These are phyloP conservation scores for Colletotrichum orchidophilum DNA, from an alignment of 2,329 filamentous ascomycete genomes.

Conservation along the genomic window DNA sequence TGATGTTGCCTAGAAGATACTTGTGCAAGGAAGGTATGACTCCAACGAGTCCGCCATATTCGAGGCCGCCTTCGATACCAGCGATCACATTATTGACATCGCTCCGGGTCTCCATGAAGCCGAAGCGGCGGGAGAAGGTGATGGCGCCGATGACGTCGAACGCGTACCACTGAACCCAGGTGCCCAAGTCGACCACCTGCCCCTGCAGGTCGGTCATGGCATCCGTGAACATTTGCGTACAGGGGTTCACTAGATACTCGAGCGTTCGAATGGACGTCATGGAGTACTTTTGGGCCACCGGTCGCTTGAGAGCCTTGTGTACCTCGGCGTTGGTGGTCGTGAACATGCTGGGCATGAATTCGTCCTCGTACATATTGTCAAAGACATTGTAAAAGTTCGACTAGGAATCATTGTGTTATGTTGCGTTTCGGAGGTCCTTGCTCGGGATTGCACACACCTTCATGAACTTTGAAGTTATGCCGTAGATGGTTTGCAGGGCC, in stretches of 20 bases:
- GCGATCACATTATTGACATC: conserved; percentile 55
- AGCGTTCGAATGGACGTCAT: not conserved
- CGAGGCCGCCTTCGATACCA: conserved; percentile 45
- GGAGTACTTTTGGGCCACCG: not conserved
- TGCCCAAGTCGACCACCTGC: conserved; percentile 47
- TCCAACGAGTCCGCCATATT: conserved; percentile 51
- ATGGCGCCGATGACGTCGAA: conserved; percentile 63
- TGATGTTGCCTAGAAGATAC: conserved; percentile 39
- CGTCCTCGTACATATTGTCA: not conserved
- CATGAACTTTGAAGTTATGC: not conserved
- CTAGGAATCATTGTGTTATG: not conserved
- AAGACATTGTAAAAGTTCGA: not conserved
- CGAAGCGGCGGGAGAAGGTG: conserved; percentile 49
- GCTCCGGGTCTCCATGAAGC: conserved; percentile 55
- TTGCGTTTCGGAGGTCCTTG: not conserved
- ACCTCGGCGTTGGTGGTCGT: not conserved
- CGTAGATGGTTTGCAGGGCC: not conserved
- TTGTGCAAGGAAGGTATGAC: conserved; percentile 51
- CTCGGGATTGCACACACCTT: not conserved
- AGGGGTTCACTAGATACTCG: not conserved
- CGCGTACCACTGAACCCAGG: conserved; percentile 57
- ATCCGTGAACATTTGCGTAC: not conserved
- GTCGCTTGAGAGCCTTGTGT: not conserved
- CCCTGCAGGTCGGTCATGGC: not conserved
- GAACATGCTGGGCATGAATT: not conserved